Evolutionary conservation across 371 early-diverging fungal species (phyloP).

Genomic region (Agmasoma carcini): DNA sequence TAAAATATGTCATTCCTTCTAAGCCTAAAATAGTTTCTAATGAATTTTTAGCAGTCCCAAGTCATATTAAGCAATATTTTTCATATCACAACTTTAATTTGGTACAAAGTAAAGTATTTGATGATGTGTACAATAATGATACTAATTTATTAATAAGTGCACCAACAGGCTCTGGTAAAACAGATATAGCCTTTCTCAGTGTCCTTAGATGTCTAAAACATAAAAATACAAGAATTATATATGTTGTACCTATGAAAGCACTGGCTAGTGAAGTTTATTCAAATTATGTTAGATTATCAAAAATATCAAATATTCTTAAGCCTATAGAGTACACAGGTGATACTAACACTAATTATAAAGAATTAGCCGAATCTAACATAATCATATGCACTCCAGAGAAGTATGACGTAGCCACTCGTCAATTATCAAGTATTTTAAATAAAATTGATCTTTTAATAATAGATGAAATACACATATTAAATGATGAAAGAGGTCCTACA

Average conservation of each 20-base stretch:
- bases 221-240: conserved; percentile 69
- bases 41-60: conserved; percentile 1
- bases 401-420: conserved; percentile 94
- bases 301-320: conserved; percentile 58
- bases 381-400: conserved; percentile 99
- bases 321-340: conserved; percentile 95
- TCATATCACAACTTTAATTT: conserved; percentile 70
- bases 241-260: conserved; percentile 98
- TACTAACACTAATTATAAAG: conserved; percentile 74
- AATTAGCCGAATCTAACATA: conserved; percentile 78
- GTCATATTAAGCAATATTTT: conserved; percentile 34
- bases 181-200: conserved; percentile 67
- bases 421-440: conserved; percentile 56
- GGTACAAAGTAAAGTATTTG: conserved; percentile 88
- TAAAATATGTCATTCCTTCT: no score
- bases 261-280: conserved; percentile 88
- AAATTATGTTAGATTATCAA: conserved; percentile 65
- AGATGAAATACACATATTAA: conserved; percentile 96
- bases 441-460: conserved; percentile 80
- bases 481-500: conserved; percentile 93
- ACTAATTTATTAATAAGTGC: conserved; percentile 80
- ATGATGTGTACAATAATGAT: conserved; percentile 68
- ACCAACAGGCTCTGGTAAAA: conserved; percentile 92
- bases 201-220: conserved; percentile 55
- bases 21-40: background rate